Conservation (phyloP, 2,329 filamentous ascomycete species). For the Venturia nashicola region DNA sequence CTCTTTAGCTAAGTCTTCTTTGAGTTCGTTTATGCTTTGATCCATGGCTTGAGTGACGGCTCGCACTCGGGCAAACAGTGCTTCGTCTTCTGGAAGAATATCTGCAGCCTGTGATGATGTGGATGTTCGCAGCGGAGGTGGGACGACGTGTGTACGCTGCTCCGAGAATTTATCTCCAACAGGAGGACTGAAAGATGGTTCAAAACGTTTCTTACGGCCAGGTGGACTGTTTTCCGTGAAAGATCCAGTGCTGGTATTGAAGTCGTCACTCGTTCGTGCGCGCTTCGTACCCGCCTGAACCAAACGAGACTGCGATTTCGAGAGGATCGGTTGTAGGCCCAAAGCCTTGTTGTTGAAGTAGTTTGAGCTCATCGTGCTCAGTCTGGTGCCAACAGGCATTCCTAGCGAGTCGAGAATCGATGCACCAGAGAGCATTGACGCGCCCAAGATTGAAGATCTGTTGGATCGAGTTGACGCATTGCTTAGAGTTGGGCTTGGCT, state of each 20-base stretch:
- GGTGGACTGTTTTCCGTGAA: background rate
- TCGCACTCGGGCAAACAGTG: background rate
- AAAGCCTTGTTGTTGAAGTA: conserved; percentile 8
- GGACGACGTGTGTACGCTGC: background rate
- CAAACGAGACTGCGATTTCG: background rate
- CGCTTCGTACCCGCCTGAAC: background rate
- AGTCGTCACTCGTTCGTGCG: background rate
- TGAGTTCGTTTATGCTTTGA: conserved; percentile 1
- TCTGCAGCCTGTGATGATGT: background rate
- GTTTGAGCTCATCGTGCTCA: conserved; percentile 3
- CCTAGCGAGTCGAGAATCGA: background rate
- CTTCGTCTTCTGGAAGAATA: conserved; percentile 6
- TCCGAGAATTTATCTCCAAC: background rate
- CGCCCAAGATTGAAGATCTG: background rate
- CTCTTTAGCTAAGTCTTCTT: background rate
- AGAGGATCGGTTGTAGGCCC: background rate
- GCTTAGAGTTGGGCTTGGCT: background rate
- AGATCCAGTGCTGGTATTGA: background rate
- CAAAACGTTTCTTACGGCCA: conserved; percentile 3
- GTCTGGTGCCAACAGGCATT: background rate
- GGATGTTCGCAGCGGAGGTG: background rate
- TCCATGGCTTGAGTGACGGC: background rate
- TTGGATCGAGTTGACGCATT: background rate
- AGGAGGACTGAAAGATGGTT: background rate
- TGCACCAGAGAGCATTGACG: background rate